phyloP scores from a whole-genome alignment of 1,284 basidiomycete species.

The Ganoderma lingzhi region DNA sequence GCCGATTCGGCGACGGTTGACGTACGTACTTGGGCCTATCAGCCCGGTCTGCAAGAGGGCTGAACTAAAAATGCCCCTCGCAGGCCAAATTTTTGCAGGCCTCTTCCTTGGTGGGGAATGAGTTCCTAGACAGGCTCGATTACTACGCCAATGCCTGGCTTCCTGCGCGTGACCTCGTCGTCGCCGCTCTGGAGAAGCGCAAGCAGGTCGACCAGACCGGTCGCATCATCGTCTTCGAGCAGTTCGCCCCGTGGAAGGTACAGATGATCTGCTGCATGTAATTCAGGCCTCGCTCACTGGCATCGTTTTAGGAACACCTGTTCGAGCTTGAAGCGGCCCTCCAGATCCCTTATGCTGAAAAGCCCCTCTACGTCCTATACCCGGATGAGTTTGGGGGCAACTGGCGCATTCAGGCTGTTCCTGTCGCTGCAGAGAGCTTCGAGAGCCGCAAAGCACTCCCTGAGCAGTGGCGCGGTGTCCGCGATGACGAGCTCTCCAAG shows the following conservation, averaged over 20 bases:
- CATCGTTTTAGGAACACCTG: slow-evolving; percentile 80
- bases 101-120: slow-evolving; percentile 84
- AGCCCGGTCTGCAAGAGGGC: neutral
- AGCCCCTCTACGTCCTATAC: slow-evolving; percentile 90
- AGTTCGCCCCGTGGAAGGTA: slow-evolving; percentile 91
- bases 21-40: slow-evolving; percentile 53
- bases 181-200: slow-evolving; percentile 70
- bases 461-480: slow-evolving; percentile 91
- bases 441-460: slow-evolving; percentile 92
- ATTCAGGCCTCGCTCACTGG: neutral
- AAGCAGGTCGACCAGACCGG: slow-evolving; percentile 75
- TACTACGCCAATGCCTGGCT: slow-evolving; percentile 93
- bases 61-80: neutral
- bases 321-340: slow-evolving; percentile 83
- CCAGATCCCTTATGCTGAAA: slow-evolving; percentile 50
- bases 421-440: slow-evolving; percentile 85
- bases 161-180: slow-evolving; percentile 88
- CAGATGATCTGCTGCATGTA: neutral
- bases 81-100: slow-evolving; percentile 84
- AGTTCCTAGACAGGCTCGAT: slow-evolving; percentile 85
- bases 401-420: slow-evolving; percentile 96
- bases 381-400: slow-evolving; percentile 82
- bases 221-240: slow-evolving; percentile 84
- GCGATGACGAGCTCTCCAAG: slow-evolving; percentile 84
- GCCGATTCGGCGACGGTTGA: slow-evolving; percentile 70